Base-by-base conservation (phyloP, 768 basidiomycete species). In the Rhodotorula babjevae region DNA sequence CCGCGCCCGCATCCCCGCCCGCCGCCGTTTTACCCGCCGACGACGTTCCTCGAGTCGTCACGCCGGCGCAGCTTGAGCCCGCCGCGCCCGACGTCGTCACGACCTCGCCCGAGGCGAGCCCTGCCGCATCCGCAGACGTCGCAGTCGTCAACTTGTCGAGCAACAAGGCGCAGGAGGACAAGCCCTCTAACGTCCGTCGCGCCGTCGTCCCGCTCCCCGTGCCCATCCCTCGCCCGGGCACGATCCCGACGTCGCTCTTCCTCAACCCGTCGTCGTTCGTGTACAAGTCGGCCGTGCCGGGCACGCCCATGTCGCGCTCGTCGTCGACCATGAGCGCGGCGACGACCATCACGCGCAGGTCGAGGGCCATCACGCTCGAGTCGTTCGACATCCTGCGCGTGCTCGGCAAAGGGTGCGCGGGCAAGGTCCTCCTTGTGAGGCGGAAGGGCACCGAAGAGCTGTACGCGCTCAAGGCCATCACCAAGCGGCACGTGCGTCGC, bases 381-480 rank as follows among this genome's bases (percentile, higher is more conserved):
- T 93, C 97, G 82, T 99, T 99, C 80, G 93, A 98, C 83, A 91
- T 98, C 87, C 88, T 97, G 85, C 87, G 92, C 25, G 95, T 98
- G 46, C 83, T 99, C 21, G 96, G 96, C 27, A 96, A 93, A 82
- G 96, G 96, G 2, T 97, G 94, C 79, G 95, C 96, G 9, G 96
- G 95, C 61, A 96, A 97, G 81, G 95, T 84, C 27, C 82, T 98
- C 53, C 87, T 98, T 66, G 95, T 97, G 61, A 86, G 87, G 77
- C 88, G 95, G 78, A 90, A 90, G 82, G 82, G 82, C 31, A 87
- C 88, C 40, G 75, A 85, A 59, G 87, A 88, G 66, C 82, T 96
- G 61, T 94, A 90, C 80, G 95, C 95, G 29, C 67, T 98, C 83
- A 99, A 99, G 83, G 94, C 94, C 11, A 96, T 99, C 82, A 94